Evolutionary conservation across 257 asterid species (phyloP).

Genomic region (Nemophila menziesii): DNA sequence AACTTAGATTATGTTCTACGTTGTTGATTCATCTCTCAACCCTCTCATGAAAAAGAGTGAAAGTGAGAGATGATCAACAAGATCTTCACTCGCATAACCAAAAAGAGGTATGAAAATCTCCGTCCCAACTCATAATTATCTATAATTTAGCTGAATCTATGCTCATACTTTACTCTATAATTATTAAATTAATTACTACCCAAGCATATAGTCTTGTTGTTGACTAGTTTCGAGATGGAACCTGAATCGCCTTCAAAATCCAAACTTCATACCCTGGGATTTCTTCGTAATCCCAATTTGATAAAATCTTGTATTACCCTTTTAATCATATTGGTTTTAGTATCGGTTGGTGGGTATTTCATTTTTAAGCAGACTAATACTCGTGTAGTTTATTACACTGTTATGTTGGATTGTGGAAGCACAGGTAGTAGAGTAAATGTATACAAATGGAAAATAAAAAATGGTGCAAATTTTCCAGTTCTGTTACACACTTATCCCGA

Average conservation of each 20-base stretch:
- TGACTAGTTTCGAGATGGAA: conserved; percentile 35
- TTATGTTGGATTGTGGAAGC: conserved; percentile 84
- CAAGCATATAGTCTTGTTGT: conserved; percentile 1
- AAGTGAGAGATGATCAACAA: too few relatives aligned
- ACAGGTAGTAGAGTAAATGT: conserved; percentile 74
- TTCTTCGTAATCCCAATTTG: conserved; percentile 15
- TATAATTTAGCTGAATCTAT: not conserved
- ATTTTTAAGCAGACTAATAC: conserved; percentile 4
- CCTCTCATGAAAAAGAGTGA: too few relatives aligned
- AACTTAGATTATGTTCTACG: too few relatives aligned
- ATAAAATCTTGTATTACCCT: conserved; percentile 23
- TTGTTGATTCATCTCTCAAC: too few relatives aligned
- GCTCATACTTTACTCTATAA: not conserved
- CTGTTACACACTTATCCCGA: conserved; percentile 47
- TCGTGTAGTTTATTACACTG: conserved; percentile 30
- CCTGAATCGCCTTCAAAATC: conserved; percentile 64
- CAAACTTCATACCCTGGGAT: conserved; percentile 23
- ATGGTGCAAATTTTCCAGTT: conserved; percentile 34
- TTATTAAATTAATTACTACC: not conserved
- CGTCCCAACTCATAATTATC: too few relatives aligned
- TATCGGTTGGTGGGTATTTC: conserved; percentile 24
- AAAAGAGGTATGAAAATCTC: too few relatives aligned
- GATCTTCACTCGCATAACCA: too few relatives aligned
- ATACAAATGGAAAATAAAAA: conserved; percentile 40
- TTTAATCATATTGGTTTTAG: conserved; percentile 20